These are phyloP conservation scores for Aphanocladium album DNA, from an alignment of 2,329 filamentous ascomycete genomes.

Conservation along the genomic window DNA sequence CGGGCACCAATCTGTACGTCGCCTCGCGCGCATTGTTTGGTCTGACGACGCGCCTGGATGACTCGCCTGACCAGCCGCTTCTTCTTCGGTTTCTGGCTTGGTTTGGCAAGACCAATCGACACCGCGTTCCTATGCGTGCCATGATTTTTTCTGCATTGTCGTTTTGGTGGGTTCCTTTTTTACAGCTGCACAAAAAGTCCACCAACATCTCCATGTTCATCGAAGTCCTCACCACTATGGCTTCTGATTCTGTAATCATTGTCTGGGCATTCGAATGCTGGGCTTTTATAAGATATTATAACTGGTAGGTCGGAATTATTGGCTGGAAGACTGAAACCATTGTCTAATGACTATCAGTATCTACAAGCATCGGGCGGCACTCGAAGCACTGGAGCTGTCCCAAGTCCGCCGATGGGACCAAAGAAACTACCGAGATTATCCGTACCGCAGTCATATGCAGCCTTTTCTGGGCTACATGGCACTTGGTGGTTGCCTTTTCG, in stretches of 20 bases:
- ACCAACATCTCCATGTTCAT: slow-evolving; percentile 28
- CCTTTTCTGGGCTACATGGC: slow-evolving; percentile 32
- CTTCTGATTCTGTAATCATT: slow-evolving; percentile 30
- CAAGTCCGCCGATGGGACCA: slow-evolving; percentile 24
- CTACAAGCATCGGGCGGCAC: slow-evolving; percentile 19
- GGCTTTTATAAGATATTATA: slow-evolving; percentile 35
- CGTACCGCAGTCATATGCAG: slow-evolving; percentile 34
- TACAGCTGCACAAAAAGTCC: slow-evolving; percentile 24
- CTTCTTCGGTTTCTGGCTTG: slow-evolving; percentile 24
- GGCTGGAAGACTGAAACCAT: not conserved
- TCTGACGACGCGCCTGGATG: slow-evolving; percentile 25
- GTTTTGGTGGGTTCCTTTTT: slow-evolving; percentile 38
- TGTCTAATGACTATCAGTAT: slow-evolving; percentile 16
- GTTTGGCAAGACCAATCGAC: slow-evolving; percentile 26
- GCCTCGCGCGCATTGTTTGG: slow-evolving; percentile 30
- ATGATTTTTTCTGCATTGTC: slow-evolving; percentile 32
- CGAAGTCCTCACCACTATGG: slow-evolving; percentile 33
- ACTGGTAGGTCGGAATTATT: slow-evolving; percentile 23
- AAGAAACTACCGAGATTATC: slow-evolving; percentile 25
- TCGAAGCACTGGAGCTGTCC: slow-evolving; percentile 19
- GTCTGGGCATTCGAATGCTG: slow-evolving; percentile 38
- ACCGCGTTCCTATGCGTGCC: slow-evolving; percentile 32
- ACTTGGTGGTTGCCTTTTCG: slow-evolving; percentile 29
- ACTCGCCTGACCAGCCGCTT: slow-evolving; percentile 20
- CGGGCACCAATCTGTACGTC: slow-evolving; percentile 31